These are phyloP conservation scores for Whalleya microplaca DNA, from an alignment of 2,329 filamentous ascomycete genomes.

Conservation along the genomic window DNA sequence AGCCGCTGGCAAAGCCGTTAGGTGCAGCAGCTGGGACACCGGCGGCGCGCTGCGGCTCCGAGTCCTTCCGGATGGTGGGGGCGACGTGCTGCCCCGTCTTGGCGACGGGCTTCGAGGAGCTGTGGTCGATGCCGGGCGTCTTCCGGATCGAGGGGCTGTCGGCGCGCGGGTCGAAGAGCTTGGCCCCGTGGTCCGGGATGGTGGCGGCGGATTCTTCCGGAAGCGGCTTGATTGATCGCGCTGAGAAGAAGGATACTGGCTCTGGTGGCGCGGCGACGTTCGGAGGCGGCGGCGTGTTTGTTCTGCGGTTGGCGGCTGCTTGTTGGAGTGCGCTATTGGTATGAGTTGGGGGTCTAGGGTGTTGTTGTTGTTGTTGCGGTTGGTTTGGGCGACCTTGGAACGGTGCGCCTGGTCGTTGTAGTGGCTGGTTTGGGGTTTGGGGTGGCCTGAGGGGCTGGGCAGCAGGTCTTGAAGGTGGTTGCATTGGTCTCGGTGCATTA, in stretches of 20 bases:
- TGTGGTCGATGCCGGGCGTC: constrained; percentile 85
- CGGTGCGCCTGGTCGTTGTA: constrained; percentile 29
- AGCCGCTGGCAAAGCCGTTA: constrained; percentile 15
- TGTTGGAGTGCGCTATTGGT: constrained; percentile 30
- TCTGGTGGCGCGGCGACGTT: constrained; percentile 39
- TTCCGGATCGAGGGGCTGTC: constrained; percentile 87
- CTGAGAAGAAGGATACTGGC: constrained; percentile 70
- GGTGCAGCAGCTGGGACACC: constrained; percentile 20
- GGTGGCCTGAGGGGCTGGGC: constrained; percentile 39
- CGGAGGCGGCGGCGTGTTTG: constrained; percentile 35
- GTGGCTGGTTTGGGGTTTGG: constrained; percentile 41
- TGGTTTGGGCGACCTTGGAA: constrained; percentile 33
- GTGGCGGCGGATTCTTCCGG: constrained; percentile 50
- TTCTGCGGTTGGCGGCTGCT: constrained; percentile 29
- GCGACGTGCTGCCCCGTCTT: constrained; percentile 58
- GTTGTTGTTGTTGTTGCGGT: constrained; percentile 28
- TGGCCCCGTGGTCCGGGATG: constrained; percentile 49
- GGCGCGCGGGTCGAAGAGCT: constrained; percentile 72
- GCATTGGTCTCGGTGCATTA: constrained; percentile 38
- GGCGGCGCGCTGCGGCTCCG: constrained; percentile 28
- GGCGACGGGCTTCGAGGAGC: constrained; percentile 72
- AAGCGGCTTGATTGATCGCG: constrained; percentile 63
- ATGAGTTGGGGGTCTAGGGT: constrained; percentile 23
- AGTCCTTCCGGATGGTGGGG: constrained; percentile 37
- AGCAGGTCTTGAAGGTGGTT: constrained; percentile 41